A percentile compares a stretch with the other conserved stretches of the same genome.
Evolutionary conservation across 1,139 yeast genomes (phyloP).

Genomic region (Diutina neorugosa): DNA sequence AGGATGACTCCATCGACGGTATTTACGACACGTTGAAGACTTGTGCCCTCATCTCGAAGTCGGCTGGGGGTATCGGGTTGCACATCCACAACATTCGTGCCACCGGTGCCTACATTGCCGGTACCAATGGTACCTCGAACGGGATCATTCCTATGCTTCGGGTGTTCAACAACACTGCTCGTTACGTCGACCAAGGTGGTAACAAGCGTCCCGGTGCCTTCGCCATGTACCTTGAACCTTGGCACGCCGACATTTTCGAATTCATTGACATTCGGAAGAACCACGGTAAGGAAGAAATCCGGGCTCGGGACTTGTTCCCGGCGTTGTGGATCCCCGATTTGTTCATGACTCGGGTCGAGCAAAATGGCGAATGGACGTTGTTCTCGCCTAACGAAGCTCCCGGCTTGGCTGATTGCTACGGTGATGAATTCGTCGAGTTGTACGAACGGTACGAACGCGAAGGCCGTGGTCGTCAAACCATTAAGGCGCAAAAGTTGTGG

Average conservation of each 20-base stretch:
- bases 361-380: constrained; percentile 37
- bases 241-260: constrained; percentile 48
- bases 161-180: constrained; percentile 47
- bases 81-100: constrained; percentile 44
- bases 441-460: constrained; percentile 35
- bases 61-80: constrained; percentile 49
- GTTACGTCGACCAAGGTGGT: constrained; percentile 54
- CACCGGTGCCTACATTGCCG: constrained; percentile 37
- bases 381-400: constrained; percentile 45
- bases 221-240: constrained; percentile 49
- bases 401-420: constrained; percentile 38
- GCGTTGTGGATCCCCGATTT: constrained; percentile 52
- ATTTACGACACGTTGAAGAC: constrained; percentile 43
- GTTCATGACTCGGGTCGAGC: constrained; percentile 43
- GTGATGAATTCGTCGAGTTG: constrained; percentile 33
- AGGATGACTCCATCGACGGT: constrained; percentile 48
- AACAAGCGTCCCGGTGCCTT: constrained; percentile 54
- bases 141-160: constrained; percentile 49
- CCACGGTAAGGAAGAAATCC: constrained; percentile 44
- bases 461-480: constrained; percentile 21
- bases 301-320: constrained; percentile 46
- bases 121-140: constrained; percentile 43
- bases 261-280: constrained; percentile 40
- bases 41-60: constrained; percentile 43
- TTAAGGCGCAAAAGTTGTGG: constrained; percentile 46